Conservation (phyloP, 2,329 filamentous ascomycete genomes). For the Colletotrichum tamarilloi region DNA sequence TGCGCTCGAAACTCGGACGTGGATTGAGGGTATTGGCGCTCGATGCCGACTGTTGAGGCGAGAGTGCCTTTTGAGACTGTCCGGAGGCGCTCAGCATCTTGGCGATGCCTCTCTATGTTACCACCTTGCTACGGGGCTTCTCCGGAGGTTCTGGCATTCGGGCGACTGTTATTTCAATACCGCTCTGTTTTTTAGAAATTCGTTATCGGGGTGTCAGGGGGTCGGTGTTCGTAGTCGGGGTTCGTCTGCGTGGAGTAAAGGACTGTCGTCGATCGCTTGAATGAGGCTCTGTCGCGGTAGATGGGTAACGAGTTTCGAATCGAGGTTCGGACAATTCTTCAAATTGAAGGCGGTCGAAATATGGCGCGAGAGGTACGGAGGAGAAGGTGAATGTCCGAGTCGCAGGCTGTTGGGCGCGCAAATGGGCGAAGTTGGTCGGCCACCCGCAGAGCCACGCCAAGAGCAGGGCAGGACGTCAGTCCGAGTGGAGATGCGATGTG, state of each 20-base stretch:
- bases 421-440: conserved; percentile 17
- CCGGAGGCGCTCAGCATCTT: conserved; percentile 66
- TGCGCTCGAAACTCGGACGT: conserved; percentile 66
- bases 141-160: conserved; percentile 35
- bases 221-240: neutral
- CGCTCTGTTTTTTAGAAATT: neutral
- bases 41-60: conserved; percentile 50
- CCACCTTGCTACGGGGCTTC: conserved; percentile 34
- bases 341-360: neutral
- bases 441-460: conserved; percentile 27
- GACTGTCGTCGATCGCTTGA: conserved; percentile 10
- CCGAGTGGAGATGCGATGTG: conserved; percentile 29
- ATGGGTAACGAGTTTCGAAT: conserved; percentile 1
- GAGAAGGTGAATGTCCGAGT: neutral
- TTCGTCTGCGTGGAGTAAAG: conserved; percentile 9
- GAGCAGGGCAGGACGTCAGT: conserved; percentile 26
- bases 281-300: conserved; percentile 9
- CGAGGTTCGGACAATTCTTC: neutral
- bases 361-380: neutral
- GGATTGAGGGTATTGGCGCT: conserved; percentile 48
- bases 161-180: conserved; percentile 26
- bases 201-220: neutral
- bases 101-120: conserved; percentile 38
- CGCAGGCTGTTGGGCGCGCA: conserved; percentile 10
- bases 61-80: conserved; percentile 64